Conservation (phyloP, 305 asterid species). For the Solanum aculeatissimum region DNA sequence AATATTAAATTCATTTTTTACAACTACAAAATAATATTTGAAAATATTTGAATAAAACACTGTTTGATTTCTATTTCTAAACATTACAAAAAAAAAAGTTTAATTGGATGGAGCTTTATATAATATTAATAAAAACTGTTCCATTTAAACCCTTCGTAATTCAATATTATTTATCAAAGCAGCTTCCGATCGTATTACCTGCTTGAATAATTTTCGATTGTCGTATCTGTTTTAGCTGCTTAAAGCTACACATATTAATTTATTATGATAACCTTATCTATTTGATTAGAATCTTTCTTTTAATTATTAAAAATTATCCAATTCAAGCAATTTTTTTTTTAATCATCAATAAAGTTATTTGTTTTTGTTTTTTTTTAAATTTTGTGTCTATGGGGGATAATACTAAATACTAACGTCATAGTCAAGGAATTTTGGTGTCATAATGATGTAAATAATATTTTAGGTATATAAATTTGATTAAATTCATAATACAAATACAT, state of each 20-base stretch:
- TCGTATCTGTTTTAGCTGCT: too few relatives aligned
- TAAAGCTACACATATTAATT: neutral
- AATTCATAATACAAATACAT: neutral
- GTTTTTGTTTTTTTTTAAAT: neutral
- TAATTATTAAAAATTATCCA: neutral
- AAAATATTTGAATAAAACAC: too few relatives aligned
- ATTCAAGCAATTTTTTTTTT: neutral
- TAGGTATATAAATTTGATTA: neutral
- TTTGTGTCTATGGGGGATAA: neutral
- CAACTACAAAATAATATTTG: neutral
- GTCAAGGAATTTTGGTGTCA: neutral
- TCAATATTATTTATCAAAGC: too few relatives aligned
- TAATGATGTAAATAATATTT: neutral
- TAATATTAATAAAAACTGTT: too few relatives aligned
- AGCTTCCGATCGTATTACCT: too few relatives aligned
- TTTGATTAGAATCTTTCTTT: neutral
- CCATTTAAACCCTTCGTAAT: too few relatives aligned
- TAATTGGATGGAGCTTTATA: neutral
- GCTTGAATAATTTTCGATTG: too few relatives aligned
- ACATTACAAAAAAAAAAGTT: neutral
- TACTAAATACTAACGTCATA: neutral
- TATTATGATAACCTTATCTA: neutral
- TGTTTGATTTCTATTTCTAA: too few relatives aligned
- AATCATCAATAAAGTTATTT: neutral
- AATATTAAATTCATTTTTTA: neutral